Conservation (phyloP, 1,139 yeast species). For the Candida labiduridarum region DNA sequence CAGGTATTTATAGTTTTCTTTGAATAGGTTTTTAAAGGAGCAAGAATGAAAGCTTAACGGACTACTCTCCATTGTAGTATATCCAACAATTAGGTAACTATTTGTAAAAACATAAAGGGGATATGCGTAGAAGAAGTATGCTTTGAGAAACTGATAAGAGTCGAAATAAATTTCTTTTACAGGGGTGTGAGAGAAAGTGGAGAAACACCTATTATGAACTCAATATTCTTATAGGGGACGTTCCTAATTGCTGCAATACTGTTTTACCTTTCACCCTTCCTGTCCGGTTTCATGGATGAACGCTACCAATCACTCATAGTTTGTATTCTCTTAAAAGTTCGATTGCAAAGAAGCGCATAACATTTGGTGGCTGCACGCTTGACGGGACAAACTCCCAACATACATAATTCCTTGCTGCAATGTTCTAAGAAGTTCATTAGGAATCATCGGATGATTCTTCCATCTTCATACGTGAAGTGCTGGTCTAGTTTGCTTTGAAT, state of each 20-base stretch:
- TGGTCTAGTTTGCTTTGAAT: no score
- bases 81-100: conserved; percentile 1
- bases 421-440: no score
- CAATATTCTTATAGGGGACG: background rate
- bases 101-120: background rate
- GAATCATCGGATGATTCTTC: no score
- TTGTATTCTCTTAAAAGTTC: conserved; percentile 1
- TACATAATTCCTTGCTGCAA: no score
- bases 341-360: conserved; percentile 2
- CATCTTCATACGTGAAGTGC: no score
- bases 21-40: background rate
- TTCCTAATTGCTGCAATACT: background rate
- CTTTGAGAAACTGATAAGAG: background rate
- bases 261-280: background rate
- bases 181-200: background rate
- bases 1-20: background rate
- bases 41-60: background rate
- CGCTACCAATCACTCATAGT: background rate
- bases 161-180: background rate
- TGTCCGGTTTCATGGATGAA: background rate
- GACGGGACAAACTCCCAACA: background rate
- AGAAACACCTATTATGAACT: background rate
- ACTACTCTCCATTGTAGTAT: background rate
- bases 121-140: background rate
- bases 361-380: background rate